Base-by-base conservation (phyloP, 805 yeast genomes). In the Yueomyces sp. region DNA sequence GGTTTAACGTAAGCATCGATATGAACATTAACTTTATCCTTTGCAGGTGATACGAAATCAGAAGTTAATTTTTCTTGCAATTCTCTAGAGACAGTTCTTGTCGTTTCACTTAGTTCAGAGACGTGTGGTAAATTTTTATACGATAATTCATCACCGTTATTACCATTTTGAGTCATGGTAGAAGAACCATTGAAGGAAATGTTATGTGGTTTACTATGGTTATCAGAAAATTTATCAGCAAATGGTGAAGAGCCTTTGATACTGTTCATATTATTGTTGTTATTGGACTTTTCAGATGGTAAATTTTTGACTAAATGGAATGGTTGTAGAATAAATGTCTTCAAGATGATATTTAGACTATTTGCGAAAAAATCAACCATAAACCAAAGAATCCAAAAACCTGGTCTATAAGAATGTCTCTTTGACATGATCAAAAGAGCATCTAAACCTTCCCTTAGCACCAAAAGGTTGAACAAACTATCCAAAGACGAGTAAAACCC, bases 401-500 rank as follows among this genome's bases (percentile, higher is more conserved):
- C 64, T 2, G 53, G 44, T 37, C 44, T 49, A 39, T 49, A 44
- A 37, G 44, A 42, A 36, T 59, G 58, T 9, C 38, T 37, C 9
- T 42, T 40, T 40, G 45, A 52, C 31, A 49, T 46, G n/a, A 42
- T 40, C 26, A 52, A 7, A 32, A 59, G 51, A 37, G 48, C 51
- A 46, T 57, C 57, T 5, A 60, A 40, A 43, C 64, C 64, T 43
- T 58, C 62, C 28, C 57, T 51, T 39, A 60, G 44, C n/a, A 59
- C 45, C 30, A 59, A 42, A 6, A 52, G 28, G 33, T 59, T 56
- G 40, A 59, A 42, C 29, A 56, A 31, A 39, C 52, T 54, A 41
- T 60, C 65, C 32, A 53, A 4, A 38, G 45, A 49, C 44, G 41
- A 44, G 27, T 40, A 11, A 32, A 45, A 31, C 27, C 45, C 50